A percentile compares a stretch with the other conserved stretches of the same genome.
Evolutionary conservation across 805 yeast species (phyloP).

Genomic region (Hanseniaspora osmophila): DNA sequence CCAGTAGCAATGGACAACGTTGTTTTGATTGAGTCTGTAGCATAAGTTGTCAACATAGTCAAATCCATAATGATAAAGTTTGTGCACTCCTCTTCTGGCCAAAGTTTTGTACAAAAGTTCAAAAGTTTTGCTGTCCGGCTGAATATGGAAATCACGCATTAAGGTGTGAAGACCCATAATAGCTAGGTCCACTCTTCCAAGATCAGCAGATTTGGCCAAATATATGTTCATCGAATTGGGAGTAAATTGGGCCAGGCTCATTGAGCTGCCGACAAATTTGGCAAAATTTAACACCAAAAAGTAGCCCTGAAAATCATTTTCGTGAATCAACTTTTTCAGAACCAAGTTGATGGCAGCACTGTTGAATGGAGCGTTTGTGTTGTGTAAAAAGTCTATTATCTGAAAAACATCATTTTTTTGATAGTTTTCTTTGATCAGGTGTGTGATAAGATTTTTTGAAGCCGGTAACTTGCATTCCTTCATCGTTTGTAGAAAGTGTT

Average conservation of each 20-base stretch:
- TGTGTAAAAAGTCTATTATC: conserved; percentile 14
- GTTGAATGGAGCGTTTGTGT: conserved; percentile 16
- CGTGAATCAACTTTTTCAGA: conserved; percentile 15
- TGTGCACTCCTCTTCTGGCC: conserved; percentile 22
- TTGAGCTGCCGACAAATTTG: not conserved
- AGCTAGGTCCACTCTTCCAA: conserved; percentile 25
- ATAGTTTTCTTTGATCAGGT: conserved; percentile 15
- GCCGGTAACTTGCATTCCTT: conserved; percentile 19
- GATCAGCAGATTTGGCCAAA: conserved; percentile 18
- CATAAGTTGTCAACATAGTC: conserved; percentile 15
- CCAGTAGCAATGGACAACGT: conserved; percentile 13
- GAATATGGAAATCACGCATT: conserved; percentile 12
- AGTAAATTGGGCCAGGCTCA: conserved; percentile 10
- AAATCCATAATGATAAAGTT: conserved; percentile 14
- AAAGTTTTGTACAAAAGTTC: conserved; percentile 23
- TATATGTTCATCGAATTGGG: conserved; percentile 22
- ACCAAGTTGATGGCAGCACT: conserved; percentile 15
- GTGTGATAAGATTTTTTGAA: conserved; percentile 16
- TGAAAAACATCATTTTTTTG: conserved; percentile 10
- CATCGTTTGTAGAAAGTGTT: conserved; percentile 22
- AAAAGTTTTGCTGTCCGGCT: conserved; percentile 22
- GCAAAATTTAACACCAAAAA: conserved; percentile 18
- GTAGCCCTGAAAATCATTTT: conserved; percentile 18
- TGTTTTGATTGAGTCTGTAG: conserved; percentile 6
- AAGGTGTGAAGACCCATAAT: conserved; percentile 23